Evolutionary conservation across 257 asterid genomes (phyloP).

Genomic region (Asclepias syriaca): DNA sequence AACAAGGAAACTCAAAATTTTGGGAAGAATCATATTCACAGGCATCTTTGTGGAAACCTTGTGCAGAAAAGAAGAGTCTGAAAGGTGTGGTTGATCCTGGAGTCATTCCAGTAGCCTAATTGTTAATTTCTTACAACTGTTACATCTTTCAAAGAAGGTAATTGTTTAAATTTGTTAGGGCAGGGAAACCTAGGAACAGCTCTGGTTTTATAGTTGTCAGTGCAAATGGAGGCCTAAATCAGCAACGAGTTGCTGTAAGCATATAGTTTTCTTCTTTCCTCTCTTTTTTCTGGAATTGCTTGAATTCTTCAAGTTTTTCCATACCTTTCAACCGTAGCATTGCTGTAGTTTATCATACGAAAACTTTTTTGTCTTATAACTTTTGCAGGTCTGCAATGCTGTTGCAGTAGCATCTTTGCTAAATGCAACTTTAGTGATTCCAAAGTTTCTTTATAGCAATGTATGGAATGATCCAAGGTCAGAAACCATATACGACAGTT

Average conservation of each 20-base stretch:
- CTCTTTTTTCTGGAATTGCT: background rate
- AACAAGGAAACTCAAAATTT: slow-evolving; percentile 40
- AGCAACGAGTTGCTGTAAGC: slow-evolving; percentile 92
- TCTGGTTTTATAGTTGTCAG: slow-evolving; percentile 72
- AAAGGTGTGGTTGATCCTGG: slow-evolving; percentile 32
- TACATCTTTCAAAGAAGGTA: slow-evolving; percentile 22
- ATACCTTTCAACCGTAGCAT: background rate
- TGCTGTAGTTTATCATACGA: no score
- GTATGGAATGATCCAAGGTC: slow-evolving; percentile 98
- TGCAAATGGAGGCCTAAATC: slow-evolving; percentile 93
- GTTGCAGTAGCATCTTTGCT: slow-evolving; percentile 83
- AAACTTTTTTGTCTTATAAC: background rate
- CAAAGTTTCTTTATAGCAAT: slow-evolving; percentile 87
- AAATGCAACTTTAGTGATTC: slow-evolving; percentile 88
- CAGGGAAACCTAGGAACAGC: slow-evolving; percentile 44
- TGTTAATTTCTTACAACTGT: background rate
- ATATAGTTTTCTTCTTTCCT: background rate
- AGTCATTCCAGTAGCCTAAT: background rate
- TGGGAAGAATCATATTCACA: slow-evolving; percentile 65
- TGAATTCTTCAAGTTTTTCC: background rate
- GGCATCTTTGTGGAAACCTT: slow-evolving; percentile 73
- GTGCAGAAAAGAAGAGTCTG: slow-evolving; percentile 49
- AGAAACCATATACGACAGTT: slow-evolving; percentile 7
- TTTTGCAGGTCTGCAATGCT: slow-evolving; percentile 81
- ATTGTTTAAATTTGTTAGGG: slow-evolving; percentile 48